Base-by-base conservation (phyloP, 176 grass and related monocot genomes). In the Pontederia crassipes region DNA sequence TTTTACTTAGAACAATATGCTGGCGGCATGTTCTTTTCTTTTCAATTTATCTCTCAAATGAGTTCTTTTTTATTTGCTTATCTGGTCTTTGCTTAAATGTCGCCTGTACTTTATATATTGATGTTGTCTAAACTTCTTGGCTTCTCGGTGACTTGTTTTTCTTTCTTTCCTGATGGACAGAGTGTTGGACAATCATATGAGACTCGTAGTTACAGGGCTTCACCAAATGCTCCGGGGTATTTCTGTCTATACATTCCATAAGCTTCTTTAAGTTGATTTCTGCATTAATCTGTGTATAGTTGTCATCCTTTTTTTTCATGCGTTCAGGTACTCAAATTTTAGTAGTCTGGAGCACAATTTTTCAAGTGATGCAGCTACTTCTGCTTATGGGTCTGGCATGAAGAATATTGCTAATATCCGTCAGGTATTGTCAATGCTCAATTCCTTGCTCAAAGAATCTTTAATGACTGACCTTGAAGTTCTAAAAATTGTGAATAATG, bases 401-500 rank as follows among this genome's bases (percentile, higher is more conserved):
- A 64, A 48, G 74, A 89, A 83, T 75, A 72, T 97, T 70, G 73
- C 73, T 48, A 79, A 92, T 80, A 85, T 85, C 46, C 71, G 79
- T 58, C 84, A 92, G 87, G 84, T 92, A 84, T 8, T 12, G 62
- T 49, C 15, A 65, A 17, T 5, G 20, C 16, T 24, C 20, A 24
- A 24, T 24, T 24, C 20, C 20, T 24, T 24, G 20, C 20, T 24
- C 20, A 24, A 24, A 24, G 20, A 24, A 24, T 24, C 20, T 24
- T 24, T 24, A 24, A 24, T 24, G 20, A 24, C 20, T 24, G 20
- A 0, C 20, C 20, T 24, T 24, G 20, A 24, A 24, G 20, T 24
- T 24, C 0, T 24, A 0, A 24, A 24, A 24, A 24, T 24, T 24
- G 20, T 24, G 20, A 24, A 24, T 24, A 24, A 24, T 24, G 20